Evolutionary conservation across 352 stramenopile genomes (phyloP), one percentile per base, ranked within the genome.

Genomic region (Globisporangium radiosum): DNA sequence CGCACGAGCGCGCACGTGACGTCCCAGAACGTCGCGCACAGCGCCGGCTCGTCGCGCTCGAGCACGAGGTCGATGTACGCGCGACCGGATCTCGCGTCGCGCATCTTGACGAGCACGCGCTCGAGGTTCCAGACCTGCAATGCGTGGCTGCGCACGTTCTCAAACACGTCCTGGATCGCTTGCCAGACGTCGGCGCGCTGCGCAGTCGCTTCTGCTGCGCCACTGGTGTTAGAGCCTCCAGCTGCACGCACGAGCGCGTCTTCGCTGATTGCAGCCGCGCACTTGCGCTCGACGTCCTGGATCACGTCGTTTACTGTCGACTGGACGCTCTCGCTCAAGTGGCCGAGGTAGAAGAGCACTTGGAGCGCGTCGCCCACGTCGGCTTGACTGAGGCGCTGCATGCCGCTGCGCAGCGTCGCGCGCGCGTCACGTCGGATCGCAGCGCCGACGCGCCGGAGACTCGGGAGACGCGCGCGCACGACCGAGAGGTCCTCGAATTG

Each of bases 51-150:
- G 58, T 94, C 84, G 25, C 65, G 65, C 36, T 81, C 68, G 17
- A 93, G 72, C 7, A 95, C 80, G 47, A 92, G 45, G 47, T 90
- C 80, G 25, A 92, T 57, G 56, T 90, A 93, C 49, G 66, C 78
- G 51, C 73, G 72, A 10, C 68, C 63, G 10, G 75, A 73, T 33
- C 52, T 50, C 8, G 71, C 42, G 33, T 88, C 81, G 14, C 76
- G 44, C 76, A 92, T 88, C 64, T 93, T 92, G 7, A 76, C 56
- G n/a, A 95, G 72, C 45, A 93, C 84, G n/a, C 82, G 83, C 68
- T 95, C 78, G 36, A 95, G 59, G 65, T 91, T 92, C 85, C 85
- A 95, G 33, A 95, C 82, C 68, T 93, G 80, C 0, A 95, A 60
- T 17, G 84, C 82, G 60, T 90, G 73, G 0, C 70, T 54, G 14